phyloP scores from a whole-genome alignment of 352 stramenopile genomes.

The Pythium brachiatum region DNA sequence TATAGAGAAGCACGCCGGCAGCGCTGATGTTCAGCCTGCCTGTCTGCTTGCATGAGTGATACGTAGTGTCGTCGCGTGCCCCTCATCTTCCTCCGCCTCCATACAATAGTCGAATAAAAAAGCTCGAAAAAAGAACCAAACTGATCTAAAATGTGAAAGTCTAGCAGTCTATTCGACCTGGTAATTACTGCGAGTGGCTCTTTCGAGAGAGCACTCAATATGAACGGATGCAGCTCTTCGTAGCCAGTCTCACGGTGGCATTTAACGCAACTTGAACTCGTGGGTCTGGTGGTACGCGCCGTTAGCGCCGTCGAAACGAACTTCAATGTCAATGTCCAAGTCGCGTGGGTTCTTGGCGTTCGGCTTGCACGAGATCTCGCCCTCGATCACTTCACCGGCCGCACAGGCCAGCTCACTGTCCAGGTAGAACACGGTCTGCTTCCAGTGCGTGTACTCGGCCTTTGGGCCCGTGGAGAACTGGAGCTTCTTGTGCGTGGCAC shows the following conservation, averaged over 20 bases:
- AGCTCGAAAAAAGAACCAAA: conserved; percentile 7
- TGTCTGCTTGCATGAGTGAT: conserved; percentile 1
- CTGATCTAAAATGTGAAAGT: neutral
- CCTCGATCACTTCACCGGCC: conserved; percentile 87
- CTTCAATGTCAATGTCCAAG: conserved; percentile 90
- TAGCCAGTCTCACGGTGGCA: neutral
- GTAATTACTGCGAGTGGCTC: neutral
- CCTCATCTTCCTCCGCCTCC: neutral
- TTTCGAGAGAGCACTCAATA: conserved; percentile 7
- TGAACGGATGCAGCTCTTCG: neutral
- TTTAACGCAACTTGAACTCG: conserved; percentile 83
- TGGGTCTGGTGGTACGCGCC: conserved; percentile 65
- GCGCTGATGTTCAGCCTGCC: neutral
- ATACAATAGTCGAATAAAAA: conserved; percentile 8
- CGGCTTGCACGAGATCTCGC: conserved; percentile 84
- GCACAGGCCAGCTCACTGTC: conserved; percentile 81
- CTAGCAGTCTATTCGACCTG: conserved; percentile 2
- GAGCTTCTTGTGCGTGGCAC: conserved; percentile 93
- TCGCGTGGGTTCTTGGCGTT: conserved; percentile 93
- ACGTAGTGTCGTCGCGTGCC: conserved; percentile 1
- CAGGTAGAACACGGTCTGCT: conserved; percentile 98
- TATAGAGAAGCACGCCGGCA: conserved; percentile 47
- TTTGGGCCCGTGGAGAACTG: conserved; percentile 94
- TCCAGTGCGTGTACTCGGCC: conserved; percentile 98
- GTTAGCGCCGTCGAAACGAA: conserved; percentile 73